Percentiles rank a stretch among this genome's conserved stretches.
Conservation (phyloP, 495 filamentous ascomycete genomes). For the Talaromyces trachyspermus region DNA sequence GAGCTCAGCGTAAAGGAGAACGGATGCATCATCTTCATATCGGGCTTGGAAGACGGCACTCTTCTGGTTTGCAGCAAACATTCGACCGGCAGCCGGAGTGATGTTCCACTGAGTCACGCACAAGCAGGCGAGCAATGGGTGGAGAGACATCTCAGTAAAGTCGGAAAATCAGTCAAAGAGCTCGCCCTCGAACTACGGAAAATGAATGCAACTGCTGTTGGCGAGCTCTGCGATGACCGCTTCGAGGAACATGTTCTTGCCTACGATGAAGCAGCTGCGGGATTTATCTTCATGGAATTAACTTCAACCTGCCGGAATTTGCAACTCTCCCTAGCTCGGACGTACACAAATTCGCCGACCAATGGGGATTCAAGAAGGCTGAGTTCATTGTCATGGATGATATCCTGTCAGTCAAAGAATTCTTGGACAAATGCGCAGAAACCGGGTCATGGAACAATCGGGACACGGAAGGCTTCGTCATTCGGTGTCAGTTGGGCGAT, state of each 20-base stretch:
- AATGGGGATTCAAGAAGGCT: constrained; percentile 90
- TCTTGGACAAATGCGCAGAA: constrained; percentile 76
- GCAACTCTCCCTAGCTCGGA: constrained; percentile 69
- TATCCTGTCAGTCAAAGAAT: constrained; percentile 60
- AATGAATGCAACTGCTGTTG: constrained; percentile 87
- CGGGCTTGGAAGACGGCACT: constrained; percentile 78
- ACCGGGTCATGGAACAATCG: constrained; percentile 80
- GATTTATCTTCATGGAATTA: constrained; percentile 92
- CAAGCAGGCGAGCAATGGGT: constrained; percentile 78
- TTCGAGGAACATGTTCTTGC: constrained; percentile 97
- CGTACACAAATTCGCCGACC: constrained; percentile 81
- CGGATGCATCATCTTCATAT: constrained; percentile 97
- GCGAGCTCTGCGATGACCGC: constrained; percentile 89
- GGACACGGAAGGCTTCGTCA: constrained; percentile 94
- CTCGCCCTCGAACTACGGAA: constrained; percentile 65
- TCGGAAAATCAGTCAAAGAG: constrained; percentile 70
- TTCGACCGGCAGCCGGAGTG: constrained; percentile 71
- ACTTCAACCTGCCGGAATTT: constrained; percentile 86
- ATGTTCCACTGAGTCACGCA: constrained; percentile 71
- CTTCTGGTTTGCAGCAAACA: constrained; percentile 97
- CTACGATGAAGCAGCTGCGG: constrained; percentile 81
- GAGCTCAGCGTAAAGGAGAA: constrained; percentile 97
- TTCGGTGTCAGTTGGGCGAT: constrained; percentile 70
- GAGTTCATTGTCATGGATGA: constrained; percentile 73
- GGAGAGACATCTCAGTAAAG: constrained; percentile 62